Percentiles rank a stretch among this genome's conserved stretches.
Evolutionary conservation across 2,329 filamentous ascomycete genomes (phyloP).

Genomic region (Diaporthe vaccinii): DNA sequence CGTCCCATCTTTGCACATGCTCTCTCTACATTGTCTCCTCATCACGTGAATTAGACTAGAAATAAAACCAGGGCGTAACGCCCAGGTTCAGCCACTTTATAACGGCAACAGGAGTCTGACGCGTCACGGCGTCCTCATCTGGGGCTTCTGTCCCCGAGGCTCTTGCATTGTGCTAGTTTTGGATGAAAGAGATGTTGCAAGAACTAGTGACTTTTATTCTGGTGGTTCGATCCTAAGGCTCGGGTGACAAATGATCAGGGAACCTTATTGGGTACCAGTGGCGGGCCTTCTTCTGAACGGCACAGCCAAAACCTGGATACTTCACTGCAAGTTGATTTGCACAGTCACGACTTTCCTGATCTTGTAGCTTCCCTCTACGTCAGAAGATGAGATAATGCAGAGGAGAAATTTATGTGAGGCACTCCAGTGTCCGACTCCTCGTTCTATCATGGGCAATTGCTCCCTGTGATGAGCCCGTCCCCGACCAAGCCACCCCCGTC

Average conservation of each 20-base stretch:
- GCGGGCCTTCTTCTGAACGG: no score
- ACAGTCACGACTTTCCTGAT: background rate
- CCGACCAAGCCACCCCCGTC: background rate
- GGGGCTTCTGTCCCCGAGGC: no score
- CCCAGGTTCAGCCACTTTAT: no score
- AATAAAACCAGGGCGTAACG: background rate
- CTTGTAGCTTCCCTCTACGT: background rate
- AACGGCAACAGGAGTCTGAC: no score
- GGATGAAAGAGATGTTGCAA: background rate
- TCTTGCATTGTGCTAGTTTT: background rate
- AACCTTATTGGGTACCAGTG: background rate
- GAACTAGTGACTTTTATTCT: background rate
- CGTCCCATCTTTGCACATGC: no score
- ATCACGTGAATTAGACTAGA: background rate
- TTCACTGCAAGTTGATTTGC: background rate
- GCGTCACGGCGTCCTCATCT: no score
- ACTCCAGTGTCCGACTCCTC: background rate
- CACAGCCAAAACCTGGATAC: background rate
- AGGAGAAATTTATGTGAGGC: background rate
- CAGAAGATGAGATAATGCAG: background rate
- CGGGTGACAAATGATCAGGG: no score
- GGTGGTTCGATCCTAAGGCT: background rate
- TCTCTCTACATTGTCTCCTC: no score
- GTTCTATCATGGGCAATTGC: background rate
- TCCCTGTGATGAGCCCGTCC: background rate